Evolutionary conservation across 345 rosid genomes (phyloP).

Genomic region (Rhodamnia rubescens): DNA sequence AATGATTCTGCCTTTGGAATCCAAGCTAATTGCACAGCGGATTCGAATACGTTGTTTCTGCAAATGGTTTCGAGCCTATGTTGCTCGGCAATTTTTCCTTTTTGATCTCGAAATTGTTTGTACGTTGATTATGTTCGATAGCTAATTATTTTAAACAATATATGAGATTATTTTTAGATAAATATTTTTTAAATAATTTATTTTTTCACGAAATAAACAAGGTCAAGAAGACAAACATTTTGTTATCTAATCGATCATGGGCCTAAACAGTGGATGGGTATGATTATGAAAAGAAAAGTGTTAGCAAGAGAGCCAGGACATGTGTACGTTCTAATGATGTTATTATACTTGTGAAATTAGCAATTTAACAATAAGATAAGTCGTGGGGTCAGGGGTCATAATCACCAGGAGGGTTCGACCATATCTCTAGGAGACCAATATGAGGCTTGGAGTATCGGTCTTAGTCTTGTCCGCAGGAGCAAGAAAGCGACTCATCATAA

Average conservation of each 20-base stretch:
- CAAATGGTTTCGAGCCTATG: not conserved
- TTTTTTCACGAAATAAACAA: not conserved
- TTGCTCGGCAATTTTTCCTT: not conserved
- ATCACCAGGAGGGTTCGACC: not conserved
- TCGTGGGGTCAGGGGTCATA: not conserved
- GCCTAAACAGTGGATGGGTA: no score
- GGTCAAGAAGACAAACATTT: not conserved
- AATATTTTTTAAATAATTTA: no score
- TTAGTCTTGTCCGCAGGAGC: not conserved
- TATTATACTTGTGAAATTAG: not conserved
- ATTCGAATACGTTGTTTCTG: not conserved
- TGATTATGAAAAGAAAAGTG: not conserved
- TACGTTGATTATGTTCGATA: fast-evolving
- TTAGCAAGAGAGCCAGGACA: not conserved
- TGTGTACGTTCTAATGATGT: not conserved
- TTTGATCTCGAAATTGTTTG: not conserved
- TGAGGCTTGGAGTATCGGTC: not conserved
- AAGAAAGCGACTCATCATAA: not conserved
- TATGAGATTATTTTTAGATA: fast-evolving
- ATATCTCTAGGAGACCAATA: not conserved
- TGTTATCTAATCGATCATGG: not conserved
- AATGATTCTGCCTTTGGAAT: not conserved
- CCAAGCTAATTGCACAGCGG: not conserved
- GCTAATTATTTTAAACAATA: not conserved
- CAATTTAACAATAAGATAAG: not conserved